phyloP scores from a whole-genome alignment of 2,329 filamentous ascomycete genomes.

The Clarireedia paspali region DNA sequence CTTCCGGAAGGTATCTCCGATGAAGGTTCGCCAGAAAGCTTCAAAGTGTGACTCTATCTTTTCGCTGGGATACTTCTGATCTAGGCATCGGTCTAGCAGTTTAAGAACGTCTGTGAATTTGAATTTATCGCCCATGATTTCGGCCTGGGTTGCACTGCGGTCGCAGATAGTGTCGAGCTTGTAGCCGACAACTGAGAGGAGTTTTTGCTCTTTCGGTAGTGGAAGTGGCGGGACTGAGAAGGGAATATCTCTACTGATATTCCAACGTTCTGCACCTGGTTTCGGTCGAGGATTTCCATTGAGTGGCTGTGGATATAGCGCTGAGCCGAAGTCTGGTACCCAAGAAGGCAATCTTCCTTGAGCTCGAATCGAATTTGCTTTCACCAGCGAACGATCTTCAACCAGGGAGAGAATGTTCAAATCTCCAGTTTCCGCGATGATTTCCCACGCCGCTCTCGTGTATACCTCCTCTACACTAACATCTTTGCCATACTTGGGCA shows the following conservation, averaged over 20 bases:
- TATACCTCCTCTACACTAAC: slow-evolving; percentile 2
- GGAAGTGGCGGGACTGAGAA: slow-evolving; percentile 2
- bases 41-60: slow-evolving; percentile 1
- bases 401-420: slow-evolving; percentile 15
- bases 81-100: not conserved
- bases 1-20: slow-evolving; percentile 11
- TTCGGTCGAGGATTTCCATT: slow-evolving; percentile 9
- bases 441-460: slow-evolving; percentile 8
- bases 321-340: slow-evolving; percentile 13
- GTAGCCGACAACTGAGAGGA: slow-evolving; percentile 1
- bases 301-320: slow-evolving; percentile 6
- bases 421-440: slow-evolving; percentile 9
- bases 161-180: not conserved
- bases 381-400: slow-evolving; percentile 6
- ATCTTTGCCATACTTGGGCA: not conserved
- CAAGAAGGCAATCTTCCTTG: slow-evolving; percentile 11
- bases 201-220: not conserved
- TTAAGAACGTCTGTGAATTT: not conserved
- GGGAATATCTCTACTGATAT: slow-evolving; percentile 4
- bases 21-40: slow-evolving; percentile 12
- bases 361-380: not conserved
- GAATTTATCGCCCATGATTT: slow-evolving; percentile 6
- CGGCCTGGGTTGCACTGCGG: not conserved
- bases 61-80: not conserved
- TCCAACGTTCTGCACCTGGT: slow-evolving; percentile 5